Evolutionary conservation across 371 early-diverging fungal genomes (phyloP).

Genomic region (Saksenaea vasiformis): DNA sequence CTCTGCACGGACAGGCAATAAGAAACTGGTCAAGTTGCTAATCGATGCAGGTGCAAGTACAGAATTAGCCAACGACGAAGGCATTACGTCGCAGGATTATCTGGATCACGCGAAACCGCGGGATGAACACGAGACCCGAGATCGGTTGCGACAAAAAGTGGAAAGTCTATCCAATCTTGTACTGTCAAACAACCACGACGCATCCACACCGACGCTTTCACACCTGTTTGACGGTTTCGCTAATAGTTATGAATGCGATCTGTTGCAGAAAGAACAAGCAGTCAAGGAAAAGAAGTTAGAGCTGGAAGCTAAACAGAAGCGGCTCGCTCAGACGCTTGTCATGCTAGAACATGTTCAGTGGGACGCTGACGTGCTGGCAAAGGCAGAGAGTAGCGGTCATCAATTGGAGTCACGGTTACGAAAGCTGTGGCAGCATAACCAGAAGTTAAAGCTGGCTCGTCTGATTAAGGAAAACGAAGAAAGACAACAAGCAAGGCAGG

Average conservation of each 20-base stretch:
- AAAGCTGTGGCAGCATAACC: slow-evolving; percentile 16
- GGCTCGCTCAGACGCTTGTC: slow-evolving; percentile 15
- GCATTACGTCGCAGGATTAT: slow-evolving; percentile 67
- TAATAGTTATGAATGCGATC: slow-evolving; percentile 22
- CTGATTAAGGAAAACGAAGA: slow-evolving; percentile 8
- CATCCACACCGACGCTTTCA: slow-evolving; percentile 9
- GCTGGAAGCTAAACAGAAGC: slow-evolving; percentile 28
- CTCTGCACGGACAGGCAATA: slow-evolving; percentile 77
- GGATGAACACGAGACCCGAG: slow-evolving; percentile 15
- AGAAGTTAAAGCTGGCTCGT: slow-evolving; percentile 14
- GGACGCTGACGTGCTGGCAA: slow-evolving; percentile 6
- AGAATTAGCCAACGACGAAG: slow-evolving; percentile 72
- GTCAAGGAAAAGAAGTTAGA: slow-evolving; percentile 31
- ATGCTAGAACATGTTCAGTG: slow-evolving; percentile 13
- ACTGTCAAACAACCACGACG: slow-evolving; percentile 8
- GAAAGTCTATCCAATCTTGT: slow-evolving; percentile 14
- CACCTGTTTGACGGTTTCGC: slow-evolving; percentile 17
- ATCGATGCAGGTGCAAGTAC: slow-evolving; percentile 84
- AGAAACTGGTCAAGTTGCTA: slow-evolving; percentile 69
- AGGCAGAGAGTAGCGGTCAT: slow-evolving; percentile 1
- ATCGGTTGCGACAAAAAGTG: slow-evolving; percentile 17
- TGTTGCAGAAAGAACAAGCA: slow-evolving; percentile 23
- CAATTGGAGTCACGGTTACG: slow-evolving; percentile 13
- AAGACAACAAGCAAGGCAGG: neutral
- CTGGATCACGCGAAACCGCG: slow-evolving; percentile 15